These are phyloP conservation scores for Candida rishiriensis DNA, from an alignment of 805 yeast genomes.

Conservation along the genomic window DNA sequence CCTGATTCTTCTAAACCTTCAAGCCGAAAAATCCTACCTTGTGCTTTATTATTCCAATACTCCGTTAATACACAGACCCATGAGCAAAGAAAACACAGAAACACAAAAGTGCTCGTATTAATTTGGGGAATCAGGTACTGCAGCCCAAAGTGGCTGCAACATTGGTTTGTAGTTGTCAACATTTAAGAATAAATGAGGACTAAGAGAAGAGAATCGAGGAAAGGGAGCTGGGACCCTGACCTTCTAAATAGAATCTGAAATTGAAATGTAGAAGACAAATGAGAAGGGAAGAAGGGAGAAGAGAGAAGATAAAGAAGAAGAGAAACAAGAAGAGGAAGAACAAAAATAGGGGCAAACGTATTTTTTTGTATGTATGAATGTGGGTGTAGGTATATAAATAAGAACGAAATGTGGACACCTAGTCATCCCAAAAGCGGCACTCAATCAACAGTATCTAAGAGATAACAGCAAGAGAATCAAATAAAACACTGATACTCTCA, in stretches of 20 bases:
- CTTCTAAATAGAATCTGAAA: not conserved
- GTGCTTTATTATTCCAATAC: conserved; percentile 45
- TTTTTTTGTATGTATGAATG: not conserved
- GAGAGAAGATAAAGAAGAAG: conserved; percentile 5
- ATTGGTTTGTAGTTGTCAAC: conserved; percentile 31
- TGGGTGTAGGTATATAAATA: no score
- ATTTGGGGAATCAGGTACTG: conserved; percentile 38
- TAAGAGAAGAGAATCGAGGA: not conserved
- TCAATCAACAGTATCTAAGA: no score
- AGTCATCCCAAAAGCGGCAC: no score
- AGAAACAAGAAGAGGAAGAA: conserved; percentile 1
- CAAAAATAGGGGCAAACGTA: conserved; percentile 8
- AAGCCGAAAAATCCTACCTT: not conserved
- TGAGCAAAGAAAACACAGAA: no score
- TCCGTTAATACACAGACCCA: conserved; percentile 47
- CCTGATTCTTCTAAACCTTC: no score
- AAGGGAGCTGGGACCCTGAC: no score
- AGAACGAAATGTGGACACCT: no score
- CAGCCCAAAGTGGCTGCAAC: conserved; percentile 50
- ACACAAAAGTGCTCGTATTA: conserved; percentile 3
- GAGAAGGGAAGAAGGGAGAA: conserved; percentile 5
- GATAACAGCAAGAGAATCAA: conserved; percentile 73
- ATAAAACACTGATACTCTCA: conserved; percentile 88
- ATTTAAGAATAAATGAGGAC: not conserved
- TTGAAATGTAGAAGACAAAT: not conserved